A percentile compares a stretch with the other conserved stretches of the same genome.
These are phyloP conservation scores for Amphirosellinia nigrospora DNA, from an alignment of 495 filamentous ascomycete genomes.

Conservation along the genomic window DNA sequence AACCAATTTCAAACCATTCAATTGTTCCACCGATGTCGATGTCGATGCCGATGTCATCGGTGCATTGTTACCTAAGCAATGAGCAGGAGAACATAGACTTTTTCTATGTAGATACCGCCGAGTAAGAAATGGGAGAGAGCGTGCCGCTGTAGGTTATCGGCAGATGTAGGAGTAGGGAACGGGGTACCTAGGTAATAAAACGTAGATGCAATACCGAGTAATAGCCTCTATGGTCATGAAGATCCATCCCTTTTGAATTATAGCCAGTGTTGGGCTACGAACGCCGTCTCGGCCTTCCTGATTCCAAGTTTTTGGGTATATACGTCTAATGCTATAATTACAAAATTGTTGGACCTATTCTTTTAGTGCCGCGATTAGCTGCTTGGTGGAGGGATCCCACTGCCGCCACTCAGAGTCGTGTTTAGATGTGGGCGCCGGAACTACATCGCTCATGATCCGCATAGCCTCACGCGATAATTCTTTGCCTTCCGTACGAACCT, in stretches of 20 bases:
- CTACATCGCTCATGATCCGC: conserved; percentile 19
- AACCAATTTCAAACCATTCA: neutral
- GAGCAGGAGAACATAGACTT: too few species aligned
- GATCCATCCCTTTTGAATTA: neutral
- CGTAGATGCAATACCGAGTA: too few species aligned
- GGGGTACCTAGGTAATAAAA: too few species aligned
- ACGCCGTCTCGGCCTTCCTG: neutral
- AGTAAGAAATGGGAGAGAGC: too few species aligned
- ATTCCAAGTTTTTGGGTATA: neutral
- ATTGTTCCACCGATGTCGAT: neutral
- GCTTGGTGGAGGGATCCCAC: neutral
- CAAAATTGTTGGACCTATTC: neutral
- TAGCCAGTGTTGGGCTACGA: neutral
- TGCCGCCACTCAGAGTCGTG: neutral
- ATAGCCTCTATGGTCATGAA: neutral
- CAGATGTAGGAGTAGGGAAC: too few species aligned
- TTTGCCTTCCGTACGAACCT: conserved; percentile 18
- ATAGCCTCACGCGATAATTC: conserved; percentile 19
- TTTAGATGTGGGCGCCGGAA: neutral
- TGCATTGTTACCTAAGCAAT: too few species aligned
- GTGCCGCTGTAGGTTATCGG: too few species aligned
- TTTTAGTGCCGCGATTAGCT: neutral
- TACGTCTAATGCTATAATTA: conserved; percentile 6
- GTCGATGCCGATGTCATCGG: neutral
- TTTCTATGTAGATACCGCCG: neutral